These are phyloP conservation scores for Metschnikowia sp. DNA, from an alignment of 805 yeast genomes.

Conservation along the genomic window DNA sequence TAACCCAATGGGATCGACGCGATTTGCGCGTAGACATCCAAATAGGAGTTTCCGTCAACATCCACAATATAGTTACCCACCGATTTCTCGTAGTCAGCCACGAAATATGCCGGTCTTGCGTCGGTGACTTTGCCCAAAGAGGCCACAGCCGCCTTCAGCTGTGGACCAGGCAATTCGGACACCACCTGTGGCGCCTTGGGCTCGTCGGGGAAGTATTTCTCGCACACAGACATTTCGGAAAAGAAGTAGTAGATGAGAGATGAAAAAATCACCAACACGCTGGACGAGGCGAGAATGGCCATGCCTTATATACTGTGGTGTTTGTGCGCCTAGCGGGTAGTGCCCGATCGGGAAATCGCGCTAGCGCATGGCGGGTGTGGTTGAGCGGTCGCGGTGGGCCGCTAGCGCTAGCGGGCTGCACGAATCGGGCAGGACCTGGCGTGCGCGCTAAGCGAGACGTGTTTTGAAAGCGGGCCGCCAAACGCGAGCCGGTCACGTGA, in stretches of 20 bases:
- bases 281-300: constrained; percentile 3
- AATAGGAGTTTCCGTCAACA: constrained; percentile 69
- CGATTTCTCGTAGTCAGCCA: constrained; percentile 74
- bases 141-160: constrained; percentile 49
- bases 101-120: constrained; percentile 67
- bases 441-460: not conserved
- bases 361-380: not conserved
- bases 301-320: constrained; percentile 1
- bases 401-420: not conserved
- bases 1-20: constrained; percentile 84
- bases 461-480: too few relatives aligned
- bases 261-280: not conserved
- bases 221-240: constrained; percentile 41
- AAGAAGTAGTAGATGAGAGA: not conserved
- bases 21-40: constrained; percentile 80
- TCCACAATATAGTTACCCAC: constrained; percentile 77
- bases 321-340: constrained; percentile 1
- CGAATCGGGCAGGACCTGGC: not conserved
- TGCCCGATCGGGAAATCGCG: not conserved
- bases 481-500: too few relatives aligned
- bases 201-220: constrained; percentile 71
- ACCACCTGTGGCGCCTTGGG: constrained; percentile 66
- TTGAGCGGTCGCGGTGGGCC: not conserved
- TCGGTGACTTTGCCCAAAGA: constrained; percentile 64
- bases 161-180: constrained; percentile 78